Percentiles rank a stretch among this genome's conserved stretches.
These are phyloP conservation scores for Pseudogymnoascus destructans DNA, from an alignment of 2,329 filamentous ascomycete genomes.

Conservation along the genomic window DNA sequence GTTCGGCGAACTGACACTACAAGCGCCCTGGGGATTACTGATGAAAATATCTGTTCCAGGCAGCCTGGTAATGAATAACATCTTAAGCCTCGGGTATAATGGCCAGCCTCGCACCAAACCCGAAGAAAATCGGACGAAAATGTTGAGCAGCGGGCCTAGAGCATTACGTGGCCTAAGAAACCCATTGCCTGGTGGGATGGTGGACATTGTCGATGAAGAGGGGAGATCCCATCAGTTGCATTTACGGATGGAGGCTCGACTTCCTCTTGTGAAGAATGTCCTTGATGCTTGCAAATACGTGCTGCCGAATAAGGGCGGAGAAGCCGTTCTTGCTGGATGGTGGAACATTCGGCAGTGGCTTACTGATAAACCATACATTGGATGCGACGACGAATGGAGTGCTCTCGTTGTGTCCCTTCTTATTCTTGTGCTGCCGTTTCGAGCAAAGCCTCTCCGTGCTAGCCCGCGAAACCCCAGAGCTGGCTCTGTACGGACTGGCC, in stretches of 20 bases:
- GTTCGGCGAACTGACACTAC: conserved; percentile 53
- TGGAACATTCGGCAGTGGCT: conserved; percentile 65
- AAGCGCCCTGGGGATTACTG: conserved; percentile 62
- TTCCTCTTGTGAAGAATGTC: conserved; percentile 46
- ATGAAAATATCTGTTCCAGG: conserved; percentile 51
- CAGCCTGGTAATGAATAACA: conserved; percentile 44
- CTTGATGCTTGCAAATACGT: conserved; percentile 52
- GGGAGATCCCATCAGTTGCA: conserved; percentile 51
- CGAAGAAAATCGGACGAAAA: conserved; percentile 36
- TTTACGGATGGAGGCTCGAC: conserved; percentile 53
- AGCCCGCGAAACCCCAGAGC: conserved; percentile 27
- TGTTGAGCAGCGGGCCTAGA: conserved; percentile 31
- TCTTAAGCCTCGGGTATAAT: conserved; percentile 44
- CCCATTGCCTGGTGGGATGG: conserved; percentile 42
- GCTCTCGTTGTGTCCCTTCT: conserved; percentile 51
- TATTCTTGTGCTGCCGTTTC: conserved; percentile 48
- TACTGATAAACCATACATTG: conserved; percentile 32
- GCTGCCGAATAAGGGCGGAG: conserved; percentile 43
- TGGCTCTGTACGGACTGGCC: conserved; percentile 35
- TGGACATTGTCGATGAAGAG: conserved; percentile 54
- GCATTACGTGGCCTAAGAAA: conserved; percentile 38
- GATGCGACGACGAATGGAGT: conserved; percentile 54
- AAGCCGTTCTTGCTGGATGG: conserved; percentile 55
- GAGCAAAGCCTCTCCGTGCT: conserved; percentile 28
- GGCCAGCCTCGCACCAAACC: conserved; percentile 34